Evolutionary conservation across 495 filamentous ascomycete genomes (phyloP), one percentile per base, ranked within the genome.

Genomic region (Xylaria intraflava): DNA sequence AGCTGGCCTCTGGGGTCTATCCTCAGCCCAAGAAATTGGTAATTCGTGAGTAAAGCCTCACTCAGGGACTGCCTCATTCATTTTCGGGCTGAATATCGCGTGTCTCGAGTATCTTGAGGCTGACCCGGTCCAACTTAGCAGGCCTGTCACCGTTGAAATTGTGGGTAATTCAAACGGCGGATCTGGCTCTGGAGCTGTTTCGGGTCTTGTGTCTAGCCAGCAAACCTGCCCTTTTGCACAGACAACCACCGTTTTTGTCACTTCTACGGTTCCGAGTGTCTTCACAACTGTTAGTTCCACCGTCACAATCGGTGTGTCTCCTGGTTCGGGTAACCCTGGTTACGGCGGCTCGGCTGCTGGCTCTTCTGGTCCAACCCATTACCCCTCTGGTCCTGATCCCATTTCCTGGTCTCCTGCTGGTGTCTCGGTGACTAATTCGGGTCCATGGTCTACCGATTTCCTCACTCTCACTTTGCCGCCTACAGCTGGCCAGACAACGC

Each of bases 231-330:
- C 64, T 44, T 51, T 60, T 20, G 48, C 56, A n/a, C 53, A 62
- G 8, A 54, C 61, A 19, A 60, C 57, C 16, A 70, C 71, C n/a
- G 60, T 72, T 39, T 67, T 69, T 46, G 54, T 70, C 30, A 71
- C 70, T 44, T 57, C 64, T 51, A 60, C 56, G 27, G 42, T 45
- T 53, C 52, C 69, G 7, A 60, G 63, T 19, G 49, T 68, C 29
- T 14, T 67, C 30, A 62, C 64, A 47, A 65, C 66, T 24, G 51
- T 67, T 27, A 19, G 65, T 27, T 64, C 57, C 22, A 67, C 66
- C 33, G 49, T 63, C 23, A 64, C 58, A 23, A 54, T 65, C 19
- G 49, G 46, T 46, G 35, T 57, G 17, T 38, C 61, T 50, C 27
- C 53, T 40, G 57, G 51, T 31, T 52, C 46, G 42, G 62, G 62